Conservation (phyloP, 2,329 filamentous ascomycete genomes). For the Aspergillus amoenus region DNA sequence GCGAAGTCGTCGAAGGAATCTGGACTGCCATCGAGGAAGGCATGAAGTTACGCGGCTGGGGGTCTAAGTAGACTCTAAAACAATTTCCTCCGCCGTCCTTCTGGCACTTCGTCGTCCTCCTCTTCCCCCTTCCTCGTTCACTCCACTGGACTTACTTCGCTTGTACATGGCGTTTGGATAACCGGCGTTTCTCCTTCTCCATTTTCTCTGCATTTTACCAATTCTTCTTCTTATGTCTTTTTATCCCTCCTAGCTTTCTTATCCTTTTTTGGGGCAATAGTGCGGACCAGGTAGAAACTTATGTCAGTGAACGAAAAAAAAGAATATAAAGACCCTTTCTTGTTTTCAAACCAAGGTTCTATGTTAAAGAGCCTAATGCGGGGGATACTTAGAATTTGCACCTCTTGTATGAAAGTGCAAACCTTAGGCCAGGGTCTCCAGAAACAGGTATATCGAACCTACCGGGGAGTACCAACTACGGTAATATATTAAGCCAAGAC, state of each 20-base stretch:
- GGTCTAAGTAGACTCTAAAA: conserved; percentile 25
- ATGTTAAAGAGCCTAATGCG: too few species aligned
- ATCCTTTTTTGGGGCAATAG: too few species aligned
- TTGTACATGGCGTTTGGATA: conserved; percentile 6
- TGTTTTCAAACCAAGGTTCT: too few species aligned
- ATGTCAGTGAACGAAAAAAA: too few species aligned
- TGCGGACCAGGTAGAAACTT: too few species aligned
- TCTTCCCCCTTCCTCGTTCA: not conserved
- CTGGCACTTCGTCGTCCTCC: not conserved
- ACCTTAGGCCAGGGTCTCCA: too few species aligned
- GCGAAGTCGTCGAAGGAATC: conserved; percentile 88
- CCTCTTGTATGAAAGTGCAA: too few species aligned
- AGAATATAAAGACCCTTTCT: too few species aligned
- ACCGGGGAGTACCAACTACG: too few species aligned
- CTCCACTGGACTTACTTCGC: not conserved
- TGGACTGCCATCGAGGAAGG: conserved; percentile 86
- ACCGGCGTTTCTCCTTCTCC: not conserved
- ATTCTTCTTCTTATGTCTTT: not conserved
- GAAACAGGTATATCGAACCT: too few species aligned
- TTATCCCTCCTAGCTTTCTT: not conserved
- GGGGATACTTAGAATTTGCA: too few species aligned
- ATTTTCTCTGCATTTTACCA: not conserved
- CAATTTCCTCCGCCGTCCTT: not conserved
- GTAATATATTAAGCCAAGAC: not conserved
- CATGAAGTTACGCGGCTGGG: conserved; percentile 84